phyloP scores from a whole-genome alignment of 768 basidiomycete genomes.

The Tricholoma saponaceum region DNA sequence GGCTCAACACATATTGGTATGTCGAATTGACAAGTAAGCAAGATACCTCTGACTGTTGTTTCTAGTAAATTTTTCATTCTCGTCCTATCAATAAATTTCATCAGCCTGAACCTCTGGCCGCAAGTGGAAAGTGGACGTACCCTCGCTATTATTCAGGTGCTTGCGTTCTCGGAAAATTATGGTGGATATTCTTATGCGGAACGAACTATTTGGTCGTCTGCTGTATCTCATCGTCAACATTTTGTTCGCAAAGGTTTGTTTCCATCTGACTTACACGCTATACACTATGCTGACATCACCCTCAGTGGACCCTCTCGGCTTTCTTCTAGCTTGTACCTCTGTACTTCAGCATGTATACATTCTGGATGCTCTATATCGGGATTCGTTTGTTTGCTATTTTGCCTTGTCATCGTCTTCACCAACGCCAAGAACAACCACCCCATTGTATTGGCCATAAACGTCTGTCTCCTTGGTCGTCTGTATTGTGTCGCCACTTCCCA shows the following conservation, averaged over 20 bases:
- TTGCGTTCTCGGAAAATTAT: slow-evolving; percentile 72
- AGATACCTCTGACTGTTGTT: neutral
- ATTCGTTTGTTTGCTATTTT: slow-evolving; percentile 67
- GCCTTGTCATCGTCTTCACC: slow-evolving; percentile 49
- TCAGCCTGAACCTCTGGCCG: slow-evolving; percentile 58
- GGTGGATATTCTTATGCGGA: slow-evolving; percentile 70
- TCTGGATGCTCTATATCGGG: slow-evolving; percentile 79
- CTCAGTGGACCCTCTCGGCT: slow-evolving; percentile 46
- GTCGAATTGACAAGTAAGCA: slow-evolving; percentile 11
- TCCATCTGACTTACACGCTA: neutral
- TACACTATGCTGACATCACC: slow-evolving; percentile 1
- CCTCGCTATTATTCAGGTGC: slow-evolving; percentile 63
- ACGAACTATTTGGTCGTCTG: slow-evolving; percentile 76
- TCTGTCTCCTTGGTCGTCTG: slow-evolving; percentile 53
- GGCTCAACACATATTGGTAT: slow-evolving; percentile 80
- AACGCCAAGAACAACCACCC: slow-evolving; percentile 47
- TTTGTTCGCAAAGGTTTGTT: slow-evolving; percentile 66
- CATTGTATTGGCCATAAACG: slow-evolving; percentile 49
- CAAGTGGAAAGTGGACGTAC: slow-evolving; percentile 64
- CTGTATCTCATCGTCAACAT: slow-evolving; percentile 71
- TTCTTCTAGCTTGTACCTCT: slow-evolving; percentile 69
- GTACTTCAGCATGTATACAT: slow-evolving; percentile 75
- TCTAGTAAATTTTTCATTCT: slow-evolving; percentile 71
- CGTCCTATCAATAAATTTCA: slow-evolving; percentile 54
- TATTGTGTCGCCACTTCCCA: slow-evolving; percentile 26